Conservation (phyloP, 2,329 filamentous ascomycete genomes). For the Capronia coronata region DNA sequence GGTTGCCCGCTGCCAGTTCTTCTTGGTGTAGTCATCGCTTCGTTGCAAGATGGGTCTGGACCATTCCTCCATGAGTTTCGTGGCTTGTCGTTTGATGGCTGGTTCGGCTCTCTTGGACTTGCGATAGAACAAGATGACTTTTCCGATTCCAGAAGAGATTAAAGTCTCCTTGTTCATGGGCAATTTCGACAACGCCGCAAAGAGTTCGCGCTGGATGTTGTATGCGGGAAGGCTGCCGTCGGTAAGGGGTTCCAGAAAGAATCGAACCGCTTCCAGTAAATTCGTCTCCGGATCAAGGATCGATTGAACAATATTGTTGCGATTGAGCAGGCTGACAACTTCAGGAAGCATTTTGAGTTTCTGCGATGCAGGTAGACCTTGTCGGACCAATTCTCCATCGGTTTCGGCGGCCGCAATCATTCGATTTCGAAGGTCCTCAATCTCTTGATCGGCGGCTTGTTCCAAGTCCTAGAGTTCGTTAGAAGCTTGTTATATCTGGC, state of each 20-base stretch:
- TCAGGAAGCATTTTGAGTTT: slow-evolving; percentile 88
- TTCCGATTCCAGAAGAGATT: slow-evolving; percentile 86
- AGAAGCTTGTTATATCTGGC: neutral
- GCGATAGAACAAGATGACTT: slow-evolving; percentile 94
- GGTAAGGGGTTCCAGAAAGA: slow-evolving; percentile 92
- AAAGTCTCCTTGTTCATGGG: slow-evolving; percentile 88
- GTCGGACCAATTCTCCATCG: slow-evolving; percentile 74
- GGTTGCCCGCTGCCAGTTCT: slow-evolving; percentile 52
- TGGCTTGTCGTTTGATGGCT: slow-evolving; percentile 86
- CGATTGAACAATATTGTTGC: slow-evolving; percentile 72
- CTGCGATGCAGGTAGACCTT: slow-evolving; percentile 74
- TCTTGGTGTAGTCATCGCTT: slow-evolving; percentile 90
- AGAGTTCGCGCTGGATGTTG: slow-evolving; percentile 93
- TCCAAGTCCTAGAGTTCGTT: slow-evolving; percentile 65
- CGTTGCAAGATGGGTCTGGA: slow-evolving; percentile 88
- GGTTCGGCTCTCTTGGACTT: slow-evolving; percentile 85
- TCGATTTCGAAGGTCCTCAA: slow-evolving; percentile 75
- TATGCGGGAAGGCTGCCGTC: slow-evolving; percentile 93
- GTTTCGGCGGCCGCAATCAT: slow-evolving; percentile 88
- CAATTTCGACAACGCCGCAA: slow-evolving; percentile 69
- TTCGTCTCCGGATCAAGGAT: slow-evolving; percentile 93
- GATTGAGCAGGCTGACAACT: slow-evolving; percentile 80
- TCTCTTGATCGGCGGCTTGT: slow-evolving; percentile 82
- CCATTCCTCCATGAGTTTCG: slow-evolving; percentile 91
- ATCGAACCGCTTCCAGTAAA: slow-evolving; percentile 87